Conservation (phyloP, 257 asterid species). For the Nyctanthes arbortristis region DNA sequence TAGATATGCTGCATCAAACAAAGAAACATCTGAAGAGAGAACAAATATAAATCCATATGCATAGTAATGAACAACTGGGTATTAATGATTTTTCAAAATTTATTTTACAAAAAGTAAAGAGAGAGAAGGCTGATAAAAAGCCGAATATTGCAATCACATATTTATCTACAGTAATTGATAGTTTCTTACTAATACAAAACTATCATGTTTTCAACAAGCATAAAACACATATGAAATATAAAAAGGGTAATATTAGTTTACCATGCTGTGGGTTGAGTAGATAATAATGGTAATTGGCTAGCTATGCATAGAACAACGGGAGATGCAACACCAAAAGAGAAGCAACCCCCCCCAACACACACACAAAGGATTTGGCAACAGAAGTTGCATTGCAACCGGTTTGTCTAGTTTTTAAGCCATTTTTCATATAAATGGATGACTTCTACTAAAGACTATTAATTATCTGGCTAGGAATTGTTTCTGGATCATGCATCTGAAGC, state of each 20-base stretch:
- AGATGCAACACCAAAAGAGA: background rate
- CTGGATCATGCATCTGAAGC: background rate
- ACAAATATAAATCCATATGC: background rate
- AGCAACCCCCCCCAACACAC: no score
- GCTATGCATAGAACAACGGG: background rate
- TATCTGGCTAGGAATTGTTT: background rate
- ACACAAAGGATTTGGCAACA: no score
- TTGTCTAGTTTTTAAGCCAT: background rate
- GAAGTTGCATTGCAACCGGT: background rate
- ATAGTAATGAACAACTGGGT: no score
- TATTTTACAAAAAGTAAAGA: background rate
- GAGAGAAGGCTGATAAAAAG: background rate
- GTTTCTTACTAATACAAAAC: background rate
- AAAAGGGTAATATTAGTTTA: background rate
- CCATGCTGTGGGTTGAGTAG: background rate
- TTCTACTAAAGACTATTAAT: background rate
- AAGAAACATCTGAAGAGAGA: constrained; percentile 23
- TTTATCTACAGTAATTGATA: no score
- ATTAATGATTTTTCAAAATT: background rate
- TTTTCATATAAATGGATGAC: background rate
- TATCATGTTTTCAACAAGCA: background rate
- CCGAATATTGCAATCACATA: background rate
- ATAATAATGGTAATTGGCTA: background rate
- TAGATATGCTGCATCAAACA: constrained; percentile 61
- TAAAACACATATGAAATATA: background rate